phyloP scores from a whole-genome alignment of 495 filamentous ascomycete species.

The Opeltia flavorubescens region DNA sequence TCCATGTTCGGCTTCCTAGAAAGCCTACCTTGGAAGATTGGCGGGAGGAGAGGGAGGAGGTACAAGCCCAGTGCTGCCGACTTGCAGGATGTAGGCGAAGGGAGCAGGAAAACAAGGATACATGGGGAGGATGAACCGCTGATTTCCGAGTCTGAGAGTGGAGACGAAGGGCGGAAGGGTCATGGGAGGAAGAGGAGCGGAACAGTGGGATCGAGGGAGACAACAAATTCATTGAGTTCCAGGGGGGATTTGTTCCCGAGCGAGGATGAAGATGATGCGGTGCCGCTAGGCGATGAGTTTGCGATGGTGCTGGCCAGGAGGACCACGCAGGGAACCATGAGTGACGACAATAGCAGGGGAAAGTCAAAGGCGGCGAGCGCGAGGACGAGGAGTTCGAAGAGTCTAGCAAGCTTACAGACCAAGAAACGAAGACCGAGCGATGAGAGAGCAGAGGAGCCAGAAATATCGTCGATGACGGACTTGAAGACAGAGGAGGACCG shows the following conservation, averaged over 20 bases:
- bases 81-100: slow-evolving; percentile 63
- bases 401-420: no score
- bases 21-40: slow-evolving; percentile 72
- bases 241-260: slow-evolving; percentile 88
- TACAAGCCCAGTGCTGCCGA: slow-evolving; percentile 89
- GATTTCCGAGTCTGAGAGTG: slow-evolving; percentile 43
- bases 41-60: slow-evolving; percentile 51
- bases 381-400: slow-evolving; percentile 38
- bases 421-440: slow-evolving; percentile 40
- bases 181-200: slow-evolving; percentile 58
- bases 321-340: slow-evolving; percentile 41
- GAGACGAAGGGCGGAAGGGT: slow-evolving; percentile 15
- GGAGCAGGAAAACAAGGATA: slow-evolving; percentile 3
- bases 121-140: slow-evolving; percentile 53
- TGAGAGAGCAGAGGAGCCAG: slow-evolving; percentile 23
- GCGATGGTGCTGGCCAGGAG: slow-evolving; percentile 59
- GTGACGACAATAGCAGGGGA: slow-evolving; percentile 54
- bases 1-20: slow-evolving; percentile 76
- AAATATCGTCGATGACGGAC: slow-evolving; percentile 46
- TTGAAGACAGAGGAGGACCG: slow-evolving; percentile 65
- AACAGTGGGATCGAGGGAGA: slow-evolving; percentile 69
- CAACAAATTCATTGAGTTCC: slow-evolving; percentile 82
- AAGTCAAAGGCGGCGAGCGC: slow-evolving; percentile 48
- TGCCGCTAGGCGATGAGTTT: slow-evolving; percentile 89
- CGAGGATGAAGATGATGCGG: slow-evolving; percentile 78